These are phyloP conservation scores for Blastocystis hominis DNA, from an alignment of 352 stramenopile species.

Conservation along the genomic window DNA sequence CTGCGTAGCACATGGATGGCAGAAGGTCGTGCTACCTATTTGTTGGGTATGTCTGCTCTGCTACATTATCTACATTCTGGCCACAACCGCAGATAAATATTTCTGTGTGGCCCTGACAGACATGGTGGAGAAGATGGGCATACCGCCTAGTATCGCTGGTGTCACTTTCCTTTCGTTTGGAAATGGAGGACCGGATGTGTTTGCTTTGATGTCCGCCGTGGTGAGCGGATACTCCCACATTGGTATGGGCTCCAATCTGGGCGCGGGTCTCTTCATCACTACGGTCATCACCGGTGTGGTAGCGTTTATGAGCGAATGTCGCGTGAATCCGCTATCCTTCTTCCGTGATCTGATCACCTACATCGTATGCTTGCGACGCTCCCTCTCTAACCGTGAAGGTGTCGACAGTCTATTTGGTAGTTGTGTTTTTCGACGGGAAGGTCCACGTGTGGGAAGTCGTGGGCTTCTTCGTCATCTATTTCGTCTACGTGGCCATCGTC, in stretches of 20 bases:
- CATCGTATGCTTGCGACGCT: not conserved
- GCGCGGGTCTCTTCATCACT: conserved; percentile 85
- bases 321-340: conserved; percentile 57
- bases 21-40: not conserved
- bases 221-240: conserved; percentile 28
- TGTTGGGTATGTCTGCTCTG: conserved; percentile 36
- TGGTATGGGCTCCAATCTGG: conserved; percentile 63
- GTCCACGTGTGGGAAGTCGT: conserved; percentile 56
- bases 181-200: conserved; percentile 91
- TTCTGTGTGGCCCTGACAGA: conserved; percentile 87
- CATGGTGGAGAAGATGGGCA: conserved; percentile 77
- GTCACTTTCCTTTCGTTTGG: conserved; percentile 91
- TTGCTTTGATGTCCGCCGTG: conserved; percentile 73
- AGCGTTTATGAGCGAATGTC: conserved; percentile 66
- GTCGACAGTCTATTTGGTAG: not conserved
- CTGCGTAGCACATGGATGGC: conserved; percentile 22
- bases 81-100: conserved; percentile 87
- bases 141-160: conserved; percentile 62
- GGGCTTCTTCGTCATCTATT: conserved; percentile 66
- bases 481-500: conserved; percentile 65
- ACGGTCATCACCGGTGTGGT: conserved; percentile 80
- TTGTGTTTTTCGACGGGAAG: conserved; percentile 60
- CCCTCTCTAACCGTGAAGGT: not conserved
- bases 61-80: conserved; percentile 68
- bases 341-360: conserved; percentile 61